These are phyloP conservation scores for Aspergillus oerlinghausenensis DNA, from an alignment of 2,329 filamentous ascomycete species.

Conservation along the genomic window DNA sequence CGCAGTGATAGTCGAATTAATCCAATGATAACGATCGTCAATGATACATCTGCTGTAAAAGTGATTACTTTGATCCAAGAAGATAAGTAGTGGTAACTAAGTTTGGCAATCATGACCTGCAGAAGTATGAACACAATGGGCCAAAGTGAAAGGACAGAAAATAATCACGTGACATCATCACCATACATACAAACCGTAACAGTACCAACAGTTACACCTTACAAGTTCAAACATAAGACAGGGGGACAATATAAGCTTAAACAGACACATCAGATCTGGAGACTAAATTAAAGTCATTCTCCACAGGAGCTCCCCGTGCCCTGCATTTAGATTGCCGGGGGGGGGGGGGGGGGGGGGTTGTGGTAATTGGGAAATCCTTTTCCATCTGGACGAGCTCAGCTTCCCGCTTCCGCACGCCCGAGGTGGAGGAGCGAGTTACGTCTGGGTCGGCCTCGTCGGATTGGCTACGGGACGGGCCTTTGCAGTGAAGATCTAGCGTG, in stretches of 20 bases:
- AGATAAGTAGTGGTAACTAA: not conserved
- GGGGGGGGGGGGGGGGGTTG: too few species aligned
- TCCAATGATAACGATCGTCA: not conserved
- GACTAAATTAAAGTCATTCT: not conserved
- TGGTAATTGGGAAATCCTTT: not conserved
- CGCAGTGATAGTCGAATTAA: slow-evolving; percentile 1
- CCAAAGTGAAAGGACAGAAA: not conserved
- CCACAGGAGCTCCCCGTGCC: not conserved
- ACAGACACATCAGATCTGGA: not conserved
- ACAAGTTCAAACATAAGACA: not conserved
- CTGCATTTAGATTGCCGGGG: not conserved
- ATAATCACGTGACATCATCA: not conserved
- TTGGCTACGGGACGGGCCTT: slow-evolving; percentile 6
- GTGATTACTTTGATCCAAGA: not conserved
- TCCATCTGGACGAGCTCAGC: not conserved
- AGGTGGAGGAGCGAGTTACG: slow-evolving; percentile 1
- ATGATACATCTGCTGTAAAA: not conserved
- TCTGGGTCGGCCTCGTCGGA: not conserved
- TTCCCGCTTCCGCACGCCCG: slow-evolving; percentile 19
- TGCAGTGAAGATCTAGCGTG: not conserved
- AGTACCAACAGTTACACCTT: not conserved
- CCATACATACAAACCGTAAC: not conserved
- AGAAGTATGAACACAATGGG: not conserved
- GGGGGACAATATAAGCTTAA: not conserved
- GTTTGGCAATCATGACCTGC: too few species aligned